Conservation (phyloP, 2,329 filamentous ascomycete species). For the Chalaropsis thielavioides region DNA sequence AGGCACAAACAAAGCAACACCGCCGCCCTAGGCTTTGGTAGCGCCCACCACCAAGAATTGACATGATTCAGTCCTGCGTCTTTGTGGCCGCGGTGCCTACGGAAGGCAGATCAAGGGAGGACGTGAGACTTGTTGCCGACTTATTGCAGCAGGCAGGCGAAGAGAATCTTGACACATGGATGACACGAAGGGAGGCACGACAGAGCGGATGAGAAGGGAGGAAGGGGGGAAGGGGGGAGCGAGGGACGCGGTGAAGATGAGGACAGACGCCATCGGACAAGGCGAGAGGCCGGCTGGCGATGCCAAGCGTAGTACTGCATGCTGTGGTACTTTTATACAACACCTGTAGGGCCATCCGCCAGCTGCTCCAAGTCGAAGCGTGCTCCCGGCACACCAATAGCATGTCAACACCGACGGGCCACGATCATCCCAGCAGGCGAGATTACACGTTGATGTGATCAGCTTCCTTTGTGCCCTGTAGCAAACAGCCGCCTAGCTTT, state of each 20-base stretch:
- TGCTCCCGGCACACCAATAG: too few species aligned
- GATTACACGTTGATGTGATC: background rate
- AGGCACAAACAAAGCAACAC: background rate
- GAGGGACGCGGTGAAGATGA: background rate
- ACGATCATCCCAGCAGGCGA: background rate
- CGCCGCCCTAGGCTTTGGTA: too few species aligned
- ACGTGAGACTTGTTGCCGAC: background rate
- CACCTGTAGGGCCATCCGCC: background rate
- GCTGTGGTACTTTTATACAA: background rate
- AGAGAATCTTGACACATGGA: background rate
- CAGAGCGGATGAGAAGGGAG: background rate
- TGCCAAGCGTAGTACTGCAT: background rate
- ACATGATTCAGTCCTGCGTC: background rate
- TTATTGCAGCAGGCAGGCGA: background rate
- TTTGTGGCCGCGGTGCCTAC: too few species aligned
- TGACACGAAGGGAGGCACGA: background rate
- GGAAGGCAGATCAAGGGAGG: background rate
- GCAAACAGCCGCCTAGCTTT: background rate
- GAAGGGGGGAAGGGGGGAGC: background rate
- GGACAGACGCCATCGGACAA: background rate
- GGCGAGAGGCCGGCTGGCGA: background rate
- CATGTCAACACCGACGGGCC: background rate
- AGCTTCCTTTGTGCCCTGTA: conserved; percentile 1
- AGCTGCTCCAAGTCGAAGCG: too few species aligned
- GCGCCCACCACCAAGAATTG: background rate